Percentiles rank a stretch among this genome's conserved stretches.
These are phyloP conservation scores for Lolium perenne DNA, from an alignment of 176 grass and related monocot genomes.

Conservation along the genomic window DNA sequence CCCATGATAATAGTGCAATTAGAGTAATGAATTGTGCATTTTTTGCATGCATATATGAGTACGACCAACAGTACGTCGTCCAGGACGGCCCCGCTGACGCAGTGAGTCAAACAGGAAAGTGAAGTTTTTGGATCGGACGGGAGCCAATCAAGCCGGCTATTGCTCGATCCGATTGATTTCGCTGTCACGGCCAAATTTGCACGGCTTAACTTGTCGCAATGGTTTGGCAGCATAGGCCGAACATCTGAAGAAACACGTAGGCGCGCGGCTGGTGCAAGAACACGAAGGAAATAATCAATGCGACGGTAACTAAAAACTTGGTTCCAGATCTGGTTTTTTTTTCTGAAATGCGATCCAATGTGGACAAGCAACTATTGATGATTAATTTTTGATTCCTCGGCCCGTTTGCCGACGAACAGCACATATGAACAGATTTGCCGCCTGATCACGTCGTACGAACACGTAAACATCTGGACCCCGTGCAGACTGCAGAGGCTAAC, in stretches of 20 bases:
- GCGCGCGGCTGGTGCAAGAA: not conserved
- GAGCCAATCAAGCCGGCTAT: slow-evolving; percentile 42
- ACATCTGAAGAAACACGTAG: slow-evolving; percentile 14
- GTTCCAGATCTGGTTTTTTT: not conserved
- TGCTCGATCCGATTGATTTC: not conserved
- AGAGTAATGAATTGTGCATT: too few species aligned
- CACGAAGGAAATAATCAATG: not conserved
- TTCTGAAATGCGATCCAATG: not conserved
- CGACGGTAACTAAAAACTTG: not conserved
- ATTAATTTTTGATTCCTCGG: not conserved
- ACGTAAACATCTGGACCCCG: not conserved
- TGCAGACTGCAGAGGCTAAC: not conserved
- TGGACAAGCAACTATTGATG: not conserved
- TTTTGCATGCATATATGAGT: too few species aligned
- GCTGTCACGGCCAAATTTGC: not conserved
- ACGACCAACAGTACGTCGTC: too few species aligned
- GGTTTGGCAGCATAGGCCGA: slow-evolving; percentile 16
- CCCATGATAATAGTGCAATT: too few species aligned
- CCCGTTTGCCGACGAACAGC: not conserved
- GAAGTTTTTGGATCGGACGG: not conserved
- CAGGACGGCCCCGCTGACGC: not conserved
- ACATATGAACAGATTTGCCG: not conserved
- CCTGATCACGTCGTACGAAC: not conserved
- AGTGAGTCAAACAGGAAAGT: slow-evolving; percentile 14
- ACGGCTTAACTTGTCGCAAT: not conserved